A percentile compares a stretch with the other conserved stretches of the same genome.
These are phyloP conservation scores for Calamus simplicifolius DNA, from an alignment of 176 grass and related monocot genomes.

Conservation along the genomic window DNA sequence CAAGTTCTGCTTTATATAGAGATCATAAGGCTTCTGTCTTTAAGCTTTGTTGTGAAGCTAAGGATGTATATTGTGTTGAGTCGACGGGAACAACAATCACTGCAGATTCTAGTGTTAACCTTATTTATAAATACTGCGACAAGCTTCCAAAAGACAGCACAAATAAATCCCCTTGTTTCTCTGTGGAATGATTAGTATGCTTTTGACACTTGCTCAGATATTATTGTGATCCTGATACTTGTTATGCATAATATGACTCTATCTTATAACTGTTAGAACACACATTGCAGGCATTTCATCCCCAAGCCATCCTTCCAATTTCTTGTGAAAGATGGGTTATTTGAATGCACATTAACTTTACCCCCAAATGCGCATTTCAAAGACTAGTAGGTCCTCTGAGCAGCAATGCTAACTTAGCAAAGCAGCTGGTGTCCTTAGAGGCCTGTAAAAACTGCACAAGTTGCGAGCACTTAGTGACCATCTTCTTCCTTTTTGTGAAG, in stretches of 20 bases:
- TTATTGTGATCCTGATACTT: too few species aligned
- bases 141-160: slow-evolving; percentile 14
- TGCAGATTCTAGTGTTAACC: slow-evolving; percentile 10
- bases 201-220: too few species aligned
- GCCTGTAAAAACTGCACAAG: slow-evolving; percentile 12
- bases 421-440: slow-evolving; percentile 10
- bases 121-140: slow-evolving; percentile 10
- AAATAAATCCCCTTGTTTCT: too few species aligned
- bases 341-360: slow-evolving; percentile 3
- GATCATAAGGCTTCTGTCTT: background rate
- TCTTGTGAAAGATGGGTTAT: background rate
- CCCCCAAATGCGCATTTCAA: slow-evolving; percentile 20
- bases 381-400: slow-evolving; percentile 6
- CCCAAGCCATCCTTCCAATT: slow-evolving; percentile 9
- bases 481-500: slow-evolving; percentile 11
- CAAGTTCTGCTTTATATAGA: background rate
- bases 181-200: too few species aligned
- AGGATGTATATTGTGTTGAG: slow-evolving; percentile 2
- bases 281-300: slow-evolving; percentile 1
- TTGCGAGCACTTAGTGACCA: slow-evolving; percentile 6
- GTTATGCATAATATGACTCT: too few species aligned
- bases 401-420: background rate
- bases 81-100: slow-evolving; percentile 9
- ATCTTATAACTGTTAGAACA: too few species aligned
- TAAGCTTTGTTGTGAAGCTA: background rate